Evolutionary conservation across 306 rosid species (phyloP).

Genomic region (Gastrolobium bilobum): DNA sequence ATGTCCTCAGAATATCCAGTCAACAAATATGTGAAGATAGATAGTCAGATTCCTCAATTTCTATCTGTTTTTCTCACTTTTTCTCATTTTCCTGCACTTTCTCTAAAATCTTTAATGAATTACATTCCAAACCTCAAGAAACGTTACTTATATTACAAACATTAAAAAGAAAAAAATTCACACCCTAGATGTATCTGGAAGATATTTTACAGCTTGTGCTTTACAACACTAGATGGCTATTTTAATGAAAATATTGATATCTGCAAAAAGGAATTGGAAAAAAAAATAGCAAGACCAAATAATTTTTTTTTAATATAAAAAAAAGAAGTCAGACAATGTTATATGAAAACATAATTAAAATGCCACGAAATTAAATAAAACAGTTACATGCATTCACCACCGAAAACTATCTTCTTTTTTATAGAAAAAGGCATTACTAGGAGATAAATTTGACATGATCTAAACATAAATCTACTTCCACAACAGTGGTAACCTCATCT

Average conservation of each 20-base stretch:
- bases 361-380: not conserved
- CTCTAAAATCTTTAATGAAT: too few species aligned
- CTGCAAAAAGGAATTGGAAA: not conserved
- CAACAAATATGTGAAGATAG: too few species aligned
- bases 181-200: not conserved
- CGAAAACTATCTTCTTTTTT: not conserved
- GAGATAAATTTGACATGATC: constrained; percentile 14
- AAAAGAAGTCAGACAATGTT: not conserved
- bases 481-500: not conserved
- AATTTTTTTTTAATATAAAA: too few species aligned
- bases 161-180: not conserved
- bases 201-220: constrained; percentile 14
- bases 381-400: constrained; percentile 29
- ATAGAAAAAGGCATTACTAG: constrained; percentile 5
- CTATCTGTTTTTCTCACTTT: too few species aligned
- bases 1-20: too few species aligned
- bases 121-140: too few species aligned
- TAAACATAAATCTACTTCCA: constrained; percentile 28
- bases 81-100: too few species aligned
- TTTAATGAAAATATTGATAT: not conserved
- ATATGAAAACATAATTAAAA: not conserved
- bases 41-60: too few species aligned
- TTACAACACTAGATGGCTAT: not conserved
- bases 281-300: not conserved
- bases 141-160: not conserved